A percentile compares a stretch with the other conserved stretches of the same genome.
phyloP scores from a whole-genome alignment of 768 basidiomycete genomes.

The Erythrobasidium yunnanense region DNA sequence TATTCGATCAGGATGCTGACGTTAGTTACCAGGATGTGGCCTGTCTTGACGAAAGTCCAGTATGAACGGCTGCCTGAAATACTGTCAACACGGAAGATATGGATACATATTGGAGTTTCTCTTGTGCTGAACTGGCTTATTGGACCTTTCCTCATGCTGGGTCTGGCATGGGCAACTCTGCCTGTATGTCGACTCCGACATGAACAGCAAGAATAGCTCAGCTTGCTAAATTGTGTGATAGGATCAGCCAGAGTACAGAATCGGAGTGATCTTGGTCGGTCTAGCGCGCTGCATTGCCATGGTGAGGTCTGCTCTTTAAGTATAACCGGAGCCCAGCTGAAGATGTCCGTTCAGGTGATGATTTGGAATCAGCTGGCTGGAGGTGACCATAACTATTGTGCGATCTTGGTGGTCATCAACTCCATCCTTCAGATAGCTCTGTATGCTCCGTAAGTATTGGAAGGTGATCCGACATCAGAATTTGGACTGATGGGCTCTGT shows the following conservation, averaged over 20 bases:
- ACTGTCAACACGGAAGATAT: constrained; percentile 50
- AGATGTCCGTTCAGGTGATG: constrained; percentile 7
- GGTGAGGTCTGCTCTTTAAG: too few relatives aligned
- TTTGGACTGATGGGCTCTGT: not conserved
- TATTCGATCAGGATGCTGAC: too few relatives aligned
- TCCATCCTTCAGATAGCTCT: constrained; percentile 65
- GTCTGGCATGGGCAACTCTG: constrained; percentile 68
- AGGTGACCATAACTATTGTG: constrained; percentile 60
- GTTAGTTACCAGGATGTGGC: constrained; percentile 66
- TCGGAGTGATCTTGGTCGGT: constrained; percentile 73
- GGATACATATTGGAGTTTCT: constrained; percentile 60
- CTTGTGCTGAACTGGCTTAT: constrained; percentile 40
- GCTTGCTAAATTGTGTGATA: not conserved
- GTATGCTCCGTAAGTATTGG: constrained; percentile 51
- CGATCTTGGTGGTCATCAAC: constrained; percentile 69
- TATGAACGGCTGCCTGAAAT: constrained; percentile 59
- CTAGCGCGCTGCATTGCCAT: constrained; percentile 55
- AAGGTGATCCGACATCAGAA: not conserved
- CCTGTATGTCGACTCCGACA: constrained; percentile 46
- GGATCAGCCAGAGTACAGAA: constrained; percentile 49
- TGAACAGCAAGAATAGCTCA: not conserved
- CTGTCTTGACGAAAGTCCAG: constrained; percentile 54
- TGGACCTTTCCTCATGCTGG: constrained; percentile 71
- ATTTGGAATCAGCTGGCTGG: constrained; percentile 68
- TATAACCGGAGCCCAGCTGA: too few relatives aligned